Base-by-base conservation (phyloP, 2,329 filamentous ascomycete species). In the Ilyonectria robusta region DNA sequence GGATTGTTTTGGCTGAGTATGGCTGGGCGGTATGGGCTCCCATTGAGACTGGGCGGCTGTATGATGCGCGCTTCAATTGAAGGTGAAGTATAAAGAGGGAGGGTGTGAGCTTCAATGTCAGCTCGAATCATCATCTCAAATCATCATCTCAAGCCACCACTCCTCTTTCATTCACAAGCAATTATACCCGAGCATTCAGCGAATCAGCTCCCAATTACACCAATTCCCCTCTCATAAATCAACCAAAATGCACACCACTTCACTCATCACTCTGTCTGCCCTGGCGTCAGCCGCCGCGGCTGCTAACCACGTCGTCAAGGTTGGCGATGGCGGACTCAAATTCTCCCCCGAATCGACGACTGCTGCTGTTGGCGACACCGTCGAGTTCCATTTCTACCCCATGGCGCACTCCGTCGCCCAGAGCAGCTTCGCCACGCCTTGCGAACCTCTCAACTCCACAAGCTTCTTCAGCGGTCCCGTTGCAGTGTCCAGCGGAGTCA, bases 391-490 rank as follows among this genome's bases (percentile, higher is more conserved):
- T 67, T 85, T 85, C 74, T 78, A 78, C 51, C 74, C 78, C 19
- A 72, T 70, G n/a, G 89, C 89, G 75, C 89, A 91, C 81, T 90
- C 88, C 17, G 85, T 91, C 62, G 87, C 87, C 9, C 86, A 89
- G 78, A 88, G 88, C 15, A 84, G 84, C 66, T 91, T 91, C 72
- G 85, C 84, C 65, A 78, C 82, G n/a, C 89, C 89, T 10, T 92
- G 89, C 77, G 73, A 83, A 35, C 88, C 89, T 2, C 84, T 90
- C 17, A 82, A 84, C 69, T 76, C 77, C 17, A 73, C 72, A n/a
- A 86, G 86, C 44, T 88, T 87, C 79, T 78, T 77, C 85, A 75
- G 73, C 40, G 73, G 73, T 6, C 65, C 65, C 4, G 57, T 72
- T 33, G 42, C 58, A 35, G 71, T 72, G 42, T 46, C 56, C 4